Evolutionary conservation across 768 basidiomycete genomes (phyloP), one percentile per base, ranked within the genome.

Genomic region (Mycena maculata): DNA sequence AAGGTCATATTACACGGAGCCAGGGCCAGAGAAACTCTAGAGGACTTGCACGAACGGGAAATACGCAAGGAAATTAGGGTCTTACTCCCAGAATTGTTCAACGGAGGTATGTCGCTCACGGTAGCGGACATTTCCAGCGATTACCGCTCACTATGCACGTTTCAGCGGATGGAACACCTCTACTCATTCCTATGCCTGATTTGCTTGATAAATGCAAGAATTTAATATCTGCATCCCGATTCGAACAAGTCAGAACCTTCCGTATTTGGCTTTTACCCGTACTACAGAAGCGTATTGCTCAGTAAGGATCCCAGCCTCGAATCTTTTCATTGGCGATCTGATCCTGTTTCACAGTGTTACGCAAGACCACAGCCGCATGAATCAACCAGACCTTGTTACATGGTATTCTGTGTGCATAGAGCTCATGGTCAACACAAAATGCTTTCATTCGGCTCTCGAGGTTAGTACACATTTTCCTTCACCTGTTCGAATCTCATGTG

Each of bases 181-280:
- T 70, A 31, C 74, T 78, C 62, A 63, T 73, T 9, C 84, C 85
- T n/a, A 78, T 81, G 15, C 71, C 78, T 6, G 73, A 73, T n/a
- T 70, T 89, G 20, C 75, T 82, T 15, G 69, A 74, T 18, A 79
- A 76, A 28, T 92, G 90, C 74, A 76, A 71, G 11, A 80, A 78
- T 5, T 73, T 90, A 45, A 72, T 88, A 31, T 76, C 76, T 5
- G 88, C 91, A 3, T 83, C 91, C 25, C 87, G 91, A 23, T 94
- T 88, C 67, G 92, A 94, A 69, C 92, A 94, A 78, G 87, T 92
- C 39, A 83, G 90, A 71, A 86, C 86, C 11, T 84, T 93, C 60
- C 84, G 82, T 60, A 85, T 88, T 52, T 95, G 93, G 93, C 80
- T 95, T 33, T 75, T 92, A n/a, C 93, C 93, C 4, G 80, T 88